phyloP scores from a whole-genome alignment of 2,329 filamentous ascomycete genomes.

The Pyrenophora graminea region DNA sequence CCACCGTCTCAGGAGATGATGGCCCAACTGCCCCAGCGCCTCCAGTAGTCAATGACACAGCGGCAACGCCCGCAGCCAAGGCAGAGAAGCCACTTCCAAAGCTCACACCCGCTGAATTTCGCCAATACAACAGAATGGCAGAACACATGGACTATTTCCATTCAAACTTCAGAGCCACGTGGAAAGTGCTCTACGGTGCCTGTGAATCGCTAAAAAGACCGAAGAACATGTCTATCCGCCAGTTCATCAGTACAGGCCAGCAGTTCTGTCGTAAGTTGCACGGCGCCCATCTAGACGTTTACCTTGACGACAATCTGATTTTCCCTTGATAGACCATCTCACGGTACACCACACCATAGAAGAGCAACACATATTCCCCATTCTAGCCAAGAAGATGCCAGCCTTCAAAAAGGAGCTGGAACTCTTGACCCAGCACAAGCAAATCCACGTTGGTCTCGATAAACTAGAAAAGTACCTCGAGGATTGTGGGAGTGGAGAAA shows the following conservation, averaged over 20 bases:
- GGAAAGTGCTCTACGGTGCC: constrained; percentile 71
- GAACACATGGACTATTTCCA: constrained; percentile 73
- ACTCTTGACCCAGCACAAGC: constrained; percentile 72
- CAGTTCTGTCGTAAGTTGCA: constrained; percentile 59
- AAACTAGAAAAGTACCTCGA: constrained; percentile 68
- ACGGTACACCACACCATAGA: constrained; percentile 81
- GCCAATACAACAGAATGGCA: constrained; percentile 71
- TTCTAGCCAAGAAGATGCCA: constrained; percentile 76
- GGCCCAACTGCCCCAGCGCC: constrained; percentile 4
- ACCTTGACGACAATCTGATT: not conserved
- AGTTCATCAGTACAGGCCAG: constrained; percentile 71
- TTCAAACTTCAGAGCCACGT: constrained; percentile 54
- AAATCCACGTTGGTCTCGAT: constrained; percentile 79
- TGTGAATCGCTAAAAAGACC: constrained; percentile 65
- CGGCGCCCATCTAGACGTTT: not conserved
- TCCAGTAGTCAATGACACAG: constrained; percentile 5
- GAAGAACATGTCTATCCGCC: constrained; percentile 65
- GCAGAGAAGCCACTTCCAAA: constrained; percentile 58
- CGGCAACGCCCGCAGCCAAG: not conserved
- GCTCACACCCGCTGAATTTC: constrained; percentile 69
- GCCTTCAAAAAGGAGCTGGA: constrained; percentile 71
- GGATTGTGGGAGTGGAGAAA: constrained; percentile 65
- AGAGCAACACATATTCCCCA: constrained; percentile 78
- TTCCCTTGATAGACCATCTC: constrained; percentile 54
- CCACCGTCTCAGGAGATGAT: constrained; percentile 5